Percentiles rank a stretch among this genome's conserved stretches.
Evolutionary conservation across 2,329 filamentous ascomycete genomes (phyloP).

Genomic region (Lizonia empirigonia): DNA sequence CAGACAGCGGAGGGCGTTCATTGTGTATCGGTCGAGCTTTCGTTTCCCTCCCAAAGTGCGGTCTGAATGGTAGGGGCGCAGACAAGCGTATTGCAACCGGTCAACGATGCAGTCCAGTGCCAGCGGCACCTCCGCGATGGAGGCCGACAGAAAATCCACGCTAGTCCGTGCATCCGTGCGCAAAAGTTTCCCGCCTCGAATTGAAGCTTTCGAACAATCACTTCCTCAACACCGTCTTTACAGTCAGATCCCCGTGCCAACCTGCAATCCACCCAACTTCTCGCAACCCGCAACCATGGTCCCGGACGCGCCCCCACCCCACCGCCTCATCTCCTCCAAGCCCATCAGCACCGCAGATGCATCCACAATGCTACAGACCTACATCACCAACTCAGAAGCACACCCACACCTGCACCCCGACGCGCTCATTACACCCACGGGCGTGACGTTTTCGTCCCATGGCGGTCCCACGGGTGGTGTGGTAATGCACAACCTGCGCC

Average conservation of each 20-base stretch:
- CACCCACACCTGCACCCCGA: constrained; percentile 57
- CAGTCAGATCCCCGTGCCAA: too few relatives aligned
- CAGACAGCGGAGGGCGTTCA: constrained; percentile 45
- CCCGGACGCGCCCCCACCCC: constrained; percentile 46
- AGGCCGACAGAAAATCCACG: constrained; percentile 19
- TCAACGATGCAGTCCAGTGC: neutral
- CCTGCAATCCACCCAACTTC: constrained; percentile 3
- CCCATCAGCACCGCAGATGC: constrained; percentile 45
- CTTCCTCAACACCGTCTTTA: neutral
- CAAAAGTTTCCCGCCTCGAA: constrained; percentile 22
- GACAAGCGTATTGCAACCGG: neutral
- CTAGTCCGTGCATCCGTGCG: constrained; percentile 30
- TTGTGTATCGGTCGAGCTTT: constrained; percentile 21
- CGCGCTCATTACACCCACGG: constrained; percentile 51
- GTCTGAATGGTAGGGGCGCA: constrained; percentile 1
- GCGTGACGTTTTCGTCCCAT: constrained; percentile 51
- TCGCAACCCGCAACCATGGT: constrained; percentile 33
- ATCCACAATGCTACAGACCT: constrained; percentile 46
- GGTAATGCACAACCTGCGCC: constrained; percentile 59
- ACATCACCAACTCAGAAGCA: constrained; percentile 48
- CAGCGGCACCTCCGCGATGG: constrained; percentile 22
- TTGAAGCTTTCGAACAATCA: neutral
- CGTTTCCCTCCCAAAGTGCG: neutral
- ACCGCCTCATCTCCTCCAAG: constrained; percentile 38
- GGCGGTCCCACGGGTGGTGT: constrained; percentile 54